Evolutionary conservation across 2,329 filamentous ascomycete genomes (phyloP), one percentile per base, ranked within the genome.

Genomic region (Trichoderma arundinaceum): DNA sequence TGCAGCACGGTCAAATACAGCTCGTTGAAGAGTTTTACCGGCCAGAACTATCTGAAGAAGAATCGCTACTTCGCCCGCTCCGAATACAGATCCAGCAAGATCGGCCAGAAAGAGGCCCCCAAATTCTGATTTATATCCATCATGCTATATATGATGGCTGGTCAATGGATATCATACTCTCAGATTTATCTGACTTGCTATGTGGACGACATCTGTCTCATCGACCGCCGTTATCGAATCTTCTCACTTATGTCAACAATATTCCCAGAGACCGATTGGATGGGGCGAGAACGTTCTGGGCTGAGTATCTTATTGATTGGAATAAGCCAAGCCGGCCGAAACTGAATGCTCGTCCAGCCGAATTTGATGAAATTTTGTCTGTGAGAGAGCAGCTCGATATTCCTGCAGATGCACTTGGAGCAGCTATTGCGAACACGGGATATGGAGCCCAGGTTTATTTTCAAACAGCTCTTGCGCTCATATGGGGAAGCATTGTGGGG

Each of bases 91-190:
- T 93, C 1, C 46, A 62, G 8, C 70, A 70, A 12, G 38, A 59
- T 7, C 17, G 69, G 17, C 19, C 35, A 8, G 57, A 73, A 4
- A 64, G 68, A 54, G 63, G 73, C 2, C 71, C 73, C 38, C 70
- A 79, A 8, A 57, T 74, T 4, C 76, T 85, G 10, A 61, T 92
- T 51, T 82, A 89, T 12, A 80, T 96, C 0, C 93, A 96, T 73
- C 94, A 97, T 76, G 88, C 92, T 0, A 75, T 96, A 1, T 97
- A 96, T 73, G 94, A 97, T 75, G 94, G 93, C n/a, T 97, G 94
- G 94, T 94, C 92, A 0, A 84, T 93, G 73, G 90, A 97, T 59
- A 80, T 94, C 35, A 77, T 96, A 0, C 71, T 92, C 13, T 79
- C 83, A 32, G 92, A 97, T 74, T 78, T 96, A 4, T 81, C 84